These are phyloP conservation scores for Leccinum pellstonianum DNA, from an alignment of 768 basidiomycete species.

Conservation along the genomic window DNA sequence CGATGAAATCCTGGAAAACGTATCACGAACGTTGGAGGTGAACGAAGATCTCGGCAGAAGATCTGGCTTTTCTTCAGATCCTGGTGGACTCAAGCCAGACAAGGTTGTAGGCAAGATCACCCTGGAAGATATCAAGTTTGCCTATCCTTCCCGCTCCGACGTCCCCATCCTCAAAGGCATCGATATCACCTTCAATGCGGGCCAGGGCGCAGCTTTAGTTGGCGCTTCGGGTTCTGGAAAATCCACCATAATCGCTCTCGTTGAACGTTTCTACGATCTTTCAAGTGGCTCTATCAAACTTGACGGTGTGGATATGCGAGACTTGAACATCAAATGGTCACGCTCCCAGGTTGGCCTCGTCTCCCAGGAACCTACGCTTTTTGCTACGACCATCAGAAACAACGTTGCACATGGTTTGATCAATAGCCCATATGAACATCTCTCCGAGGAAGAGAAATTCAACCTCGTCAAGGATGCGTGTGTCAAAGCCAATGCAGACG, in stretches of 20 bases:
- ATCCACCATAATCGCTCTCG: constrained; percentile 72
- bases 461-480: constrained; percentile 80
- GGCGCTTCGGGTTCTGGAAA: constrained; percentile 81
- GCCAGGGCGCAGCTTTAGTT: constrained; percentile 75
- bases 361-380: constrained; percentile 84
- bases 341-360: constrained; percentile 87
- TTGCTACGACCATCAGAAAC: constrained; percentile 77
- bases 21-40: too few relatives aligned
- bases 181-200: constrained; percentile 64
- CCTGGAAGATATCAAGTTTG: constrained; percentile 74
- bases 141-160: constrained; percentile 80
- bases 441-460: constrained; percentile 74
- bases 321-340: constrained; percentile 82
- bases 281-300: constrained; percentile 62
- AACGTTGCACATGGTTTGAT: constrained; percentile 88
- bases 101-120: constrained; percentile 67
- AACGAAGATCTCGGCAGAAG: too few relatives aligned
- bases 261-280: constrained; percentile 91
- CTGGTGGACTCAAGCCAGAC: constrained; percentile 66
- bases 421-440: constrained; percentile 64
- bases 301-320: constrained; percentile 71
- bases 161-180: constrained; percentile 79
- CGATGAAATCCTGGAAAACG: too few relatives aligned
- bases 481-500: constrained; percentile 85
- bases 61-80: constrained; percentile 46